phyloP scores from a whole-genome alignment of 2,329 filamentous ascomycete genomes.

The Cladophialophora chaetospira region DNA sequence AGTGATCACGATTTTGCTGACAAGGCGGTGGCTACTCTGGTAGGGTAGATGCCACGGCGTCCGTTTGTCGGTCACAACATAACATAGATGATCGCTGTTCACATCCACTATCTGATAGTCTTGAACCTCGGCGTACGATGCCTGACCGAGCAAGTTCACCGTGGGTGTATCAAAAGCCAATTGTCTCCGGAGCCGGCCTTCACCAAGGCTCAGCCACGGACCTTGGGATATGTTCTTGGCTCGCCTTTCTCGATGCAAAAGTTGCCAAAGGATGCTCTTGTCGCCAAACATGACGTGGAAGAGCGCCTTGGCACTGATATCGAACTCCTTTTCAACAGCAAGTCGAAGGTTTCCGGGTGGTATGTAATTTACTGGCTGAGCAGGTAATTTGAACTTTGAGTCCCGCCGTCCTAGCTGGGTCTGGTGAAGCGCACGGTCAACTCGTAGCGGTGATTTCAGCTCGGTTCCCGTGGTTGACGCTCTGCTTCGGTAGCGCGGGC shows the following conservation, averaged over 20 bases:
- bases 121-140: slow-evolving; percentile 63
- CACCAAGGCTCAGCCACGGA: slow-evolving; percentile 71
- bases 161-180: slow-evolving; percentile 78
- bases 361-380: slow-evolving; percentile 78
- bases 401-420: slow-evolving; percentile 38
- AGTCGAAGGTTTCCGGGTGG: slow-evolving; percentile 77
- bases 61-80: slow-evolving; percentile 65
- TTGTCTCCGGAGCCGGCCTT: slow-evolving; percentile 72
- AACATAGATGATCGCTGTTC: slow-evolving; percentile 73
- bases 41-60: slow-evolving; percentile 83
- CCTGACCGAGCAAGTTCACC: slow-evolving; percentile 62
- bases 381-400: slow-evolving; percentile 78
- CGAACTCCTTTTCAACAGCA: slow-evolving; percentile 78
- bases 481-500: slow-evolving; percentile 38
- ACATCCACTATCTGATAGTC: slow-evolving; percentile 88
- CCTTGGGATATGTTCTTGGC: slow-evolving; percentile 81
- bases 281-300: slow-evolving; percentile 98
- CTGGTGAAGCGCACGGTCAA: slow-evolving; percentile 62
- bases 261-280: slow-evolving; percentile 90
- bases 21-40: slow-evolving; percentile 73
- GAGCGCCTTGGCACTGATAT: slow-evolving; percentile 88
- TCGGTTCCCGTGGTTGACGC: slow-evolving; percentile 40
- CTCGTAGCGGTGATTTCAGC: slow-evolving; percentile 59
- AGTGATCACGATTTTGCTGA: slow-evolving; percentile 91
- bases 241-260: slow-evolving; percentile 80